Evolutionary conservation across 108 stramenopile genomes (phyloP), one percentile per base, ranked within the genome.

Genomic region (Fistulifera pelliculosa): DNA sequence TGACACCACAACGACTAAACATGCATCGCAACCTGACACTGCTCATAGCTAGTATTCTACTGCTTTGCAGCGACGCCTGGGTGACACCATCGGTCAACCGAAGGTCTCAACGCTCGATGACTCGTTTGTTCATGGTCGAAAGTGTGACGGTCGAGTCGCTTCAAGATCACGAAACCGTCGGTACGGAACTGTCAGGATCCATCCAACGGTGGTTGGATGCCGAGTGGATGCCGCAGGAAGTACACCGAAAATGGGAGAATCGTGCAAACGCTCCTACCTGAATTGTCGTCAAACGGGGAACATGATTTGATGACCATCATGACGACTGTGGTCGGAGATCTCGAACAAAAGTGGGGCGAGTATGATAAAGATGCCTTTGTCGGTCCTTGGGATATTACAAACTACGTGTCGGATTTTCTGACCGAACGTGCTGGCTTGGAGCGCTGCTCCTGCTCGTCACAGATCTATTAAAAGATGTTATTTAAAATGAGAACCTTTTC

Each of bases 331-430:
- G 79, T 83, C 27, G 68, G 73, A 38, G 74, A 82, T 65, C 60
- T 90, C 26, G 65, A 68, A 43, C 64, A 53, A 7, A 66, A 80
- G 19, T 90, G 89, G 89, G 39, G 60, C 12, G 67, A 78, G 28
- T 90, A 80, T 44, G 71, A 90, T 41, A 64, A 72, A 1, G 89
- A 90, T 68, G 83, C 85, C n/a, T 90, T 90, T 65, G 83, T 90
- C 5, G 84, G 80, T 60, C 78, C 85, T 7, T 90, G 81, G 81
- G 89, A 90, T 67, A 45, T 86, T 49, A 80, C 79, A 1, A 90
- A 86, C 45, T 90, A 90, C 47, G 81, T 79, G 39, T 70, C 83
- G 14, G 89, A 90, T 54, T 90, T 86, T 55, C 58, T 89, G 44
- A 75, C 74, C 24, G 41, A 77, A 12, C 62, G 69, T 17, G 66